A percentile compares a stretch with the other conserved stretches of the same genome.
phyloP scores from a whole-genome alignment of 2,329 filamentous ascomycete species.

The Penicillium sp. region DNA sequence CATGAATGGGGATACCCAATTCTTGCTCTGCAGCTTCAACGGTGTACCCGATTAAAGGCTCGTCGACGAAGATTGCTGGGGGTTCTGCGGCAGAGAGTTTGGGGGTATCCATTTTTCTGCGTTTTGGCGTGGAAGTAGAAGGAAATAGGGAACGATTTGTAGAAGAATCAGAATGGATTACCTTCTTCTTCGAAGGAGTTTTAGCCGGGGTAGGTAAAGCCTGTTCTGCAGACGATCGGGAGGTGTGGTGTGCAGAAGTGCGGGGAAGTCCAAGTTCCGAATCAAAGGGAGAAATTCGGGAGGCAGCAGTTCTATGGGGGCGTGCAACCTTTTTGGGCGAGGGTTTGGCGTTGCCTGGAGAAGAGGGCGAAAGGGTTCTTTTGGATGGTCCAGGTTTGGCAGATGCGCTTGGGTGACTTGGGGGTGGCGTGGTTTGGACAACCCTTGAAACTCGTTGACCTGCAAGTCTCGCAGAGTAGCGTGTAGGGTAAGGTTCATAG shows the following conservation, averaged over 20 bases:
- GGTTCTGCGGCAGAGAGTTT: conserved; percentile 27
- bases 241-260: conserved; percentile 22
- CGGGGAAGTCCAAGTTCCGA: conserved; percentile 21
- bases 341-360: conserved; percentile 11
- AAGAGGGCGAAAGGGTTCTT: conserved; percentile 11
- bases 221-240: conserved; percentile 26
- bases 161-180: conserved; percentile 43
- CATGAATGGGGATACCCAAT: conserved; percentile 55
- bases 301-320: conserved; percentile 1
- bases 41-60: conserved; percentile 23
- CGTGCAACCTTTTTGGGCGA: conserved; percentile 27
- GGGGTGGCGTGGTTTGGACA: conserved; percentile 32
- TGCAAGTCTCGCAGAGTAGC: conserved; percentile 42
- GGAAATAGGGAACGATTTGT: conserved; percentile 57
- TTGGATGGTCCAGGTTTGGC: conserved; percentile 18
- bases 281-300: conserved; percentile 4
- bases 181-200: conserved; percentile 57
- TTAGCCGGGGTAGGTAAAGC: conserved; percentile 63
- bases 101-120: conserved; percentile 45
- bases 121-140: conserved; percentile 47
- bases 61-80: conserved; percentile 27
- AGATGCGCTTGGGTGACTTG: conserved; percentile 24
- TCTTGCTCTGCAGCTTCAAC: not conserved
- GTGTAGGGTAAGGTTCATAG: conserved; percentile 41
- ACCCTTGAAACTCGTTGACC: conserved; percentile 31